Percentiles rank a stretch among this genome's conserved stretches.
Conservation (phyloP, 2,329 filamentous ascomycete species). For the Aspergillus brasiliensis region DNA sequence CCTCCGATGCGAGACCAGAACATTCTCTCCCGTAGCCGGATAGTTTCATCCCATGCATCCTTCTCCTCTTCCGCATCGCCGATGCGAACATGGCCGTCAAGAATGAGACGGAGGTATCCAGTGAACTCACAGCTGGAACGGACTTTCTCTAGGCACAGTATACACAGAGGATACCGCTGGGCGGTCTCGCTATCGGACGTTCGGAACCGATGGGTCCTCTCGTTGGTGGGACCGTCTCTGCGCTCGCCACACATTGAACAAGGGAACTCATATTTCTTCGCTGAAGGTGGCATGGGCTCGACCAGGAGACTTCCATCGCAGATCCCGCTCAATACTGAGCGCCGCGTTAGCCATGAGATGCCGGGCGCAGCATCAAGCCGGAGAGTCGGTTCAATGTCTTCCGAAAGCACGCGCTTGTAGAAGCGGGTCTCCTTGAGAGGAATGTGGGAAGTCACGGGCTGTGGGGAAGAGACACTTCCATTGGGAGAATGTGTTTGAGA, state of each 20-base stretch:
- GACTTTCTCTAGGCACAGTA: slow-evolving; percentile 80
- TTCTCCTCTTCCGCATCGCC: slow-evolving; percentile 83
- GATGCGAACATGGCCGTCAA: slow-evolving; percentile 87
- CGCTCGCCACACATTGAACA: slow-evolving; percentile 89
- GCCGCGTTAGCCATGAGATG: slow-evolving; percentile 88
- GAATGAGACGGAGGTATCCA: slow-evolving; percentile 85
- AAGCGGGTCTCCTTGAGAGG: slow-evolving; percentile 88
- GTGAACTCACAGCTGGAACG: slow-evolving; percentile 90
- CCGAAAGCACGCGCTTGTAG: slow-evolving; percentile 83
- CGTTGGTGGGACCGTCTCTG: slow-evolving; percentile 69
- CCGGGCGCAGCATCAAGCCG: slow-evolving; percentile 87
- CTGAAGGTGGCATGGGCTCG: slow-evolving; percentile 73
- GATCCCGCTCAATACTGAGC: slow-evolving; percentile 79
- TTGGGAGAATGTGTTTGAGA: slow-evolving; percentile 59
- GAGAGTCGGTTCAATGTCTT: slow-evolving; percentile 93
- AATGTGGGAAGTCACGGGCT: slow-evolving; percentile 45
- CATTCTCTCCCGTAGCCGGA: slow-evolving; percentile 87
- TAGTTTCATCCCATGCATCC: slow-evolving; percentile 91
- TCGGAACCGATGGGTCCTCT: slow-evolving; percentile 83
- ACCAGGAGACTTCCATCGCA: slow-evolving; percentile 84
- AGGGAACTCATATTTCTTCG: slow-evolving; percentile 58
- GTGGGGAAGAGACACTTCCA: slow-evolving; percentile 42
- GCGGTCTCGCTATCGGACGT: slow-evolving; percentile 84
- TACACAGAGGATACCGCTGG: slow-evolving; percentile 86
- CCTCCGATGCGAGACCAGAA: slow-evolving; percentile 95